Conservation (phyloP, 73 alveolate genomes). For the Blepharisma stoltei region DNA sequence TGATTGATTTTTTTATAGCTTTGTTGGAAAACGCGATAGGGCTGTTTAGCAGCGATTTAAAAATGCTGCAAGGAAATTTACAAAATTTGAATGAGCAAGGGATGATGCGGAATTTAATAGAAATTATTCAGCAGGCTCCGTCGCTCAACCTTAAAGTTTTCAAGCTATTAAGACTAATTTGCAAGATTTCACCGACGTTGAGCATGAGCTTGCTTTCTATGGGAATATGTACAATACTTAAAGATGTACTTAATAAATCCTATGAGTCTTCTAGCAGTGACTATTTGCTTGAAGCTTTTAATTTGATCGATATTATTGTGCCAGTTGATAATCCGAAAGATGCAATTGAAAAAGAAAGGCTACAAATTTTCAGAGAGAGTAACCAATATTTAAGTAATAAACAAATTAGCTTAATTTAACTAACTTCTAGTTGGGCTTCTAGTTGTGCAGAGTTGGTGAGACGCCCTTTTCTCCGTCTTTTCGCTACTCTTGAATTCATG, state of each 20-base stretch:
- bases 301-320: not conserved
- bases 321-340: not conserved
- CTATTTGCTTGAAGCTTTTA: not conserved
- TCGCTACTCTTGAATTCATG: no score
- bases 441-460: no score
- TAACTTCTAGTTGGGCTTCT: no score
- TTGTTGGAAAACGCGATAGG: not conserved
- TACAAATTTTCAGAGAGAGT: not conserved
- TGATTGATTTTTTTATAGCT: conserved; percentile 1
- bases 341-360: not conserved
- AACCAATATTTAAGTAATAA: no score
- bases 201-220: no score
- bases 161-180: not conserved
- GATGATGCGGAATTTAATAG: not conserved
- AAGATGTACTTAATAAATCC: no score
- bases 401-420: no score
- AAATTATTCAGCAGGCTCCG: not conserved
- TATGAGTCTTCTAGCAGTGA: no score
- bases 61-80: not conserved
- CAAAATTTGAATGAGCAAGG: no score
- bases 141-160: not conserved
- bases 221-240: no score
- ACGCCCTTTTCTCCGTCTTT: no score
- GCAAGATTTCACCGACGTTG: not conserved
- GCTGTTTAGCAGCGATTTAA: not conserved